A percentile compares a stretch with the other conserved stretches of the same genome.
These are phyloP conservation scores for Ajuga reptans DNA, from an alignment of 305 asterid genomes.

Conservation along the genomic window DNA sequence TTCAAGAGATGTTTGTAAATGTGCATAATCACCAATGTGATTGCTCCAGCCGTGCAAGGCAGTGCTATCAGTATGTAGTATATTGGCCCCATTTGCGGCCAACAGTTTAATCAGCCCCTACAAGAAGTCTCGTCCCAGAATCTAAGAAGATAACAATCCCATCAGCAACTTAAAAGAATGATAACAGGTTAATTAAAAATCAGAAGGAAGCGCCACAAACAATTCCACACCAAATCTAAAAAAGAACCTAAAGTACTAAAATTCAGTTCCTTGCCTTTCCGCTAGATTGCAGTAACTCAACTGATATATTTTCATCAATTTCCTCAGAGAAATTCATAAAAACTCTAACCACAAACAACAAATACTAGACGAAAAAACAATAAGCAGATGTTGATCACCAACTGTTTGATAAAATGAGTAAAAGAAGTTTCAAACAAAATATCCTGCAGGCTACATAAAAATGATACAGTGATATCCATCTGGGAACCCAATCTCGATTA, in stretches of 20 bases:
- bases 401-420: slow-evolving; percentile 13
- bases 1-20: slow-evolving; percentile 80
- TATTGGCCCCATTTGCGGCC: slow-evolving; percentile 61
- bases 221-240: background rate
- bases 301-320: background rate
- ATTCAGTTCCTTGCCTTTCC: slow-evolving; percentile 10
- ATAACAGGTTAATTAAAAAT: background rate
- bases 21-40: slow-evolving; percentile 60
- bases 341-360: slow-evolving; percentile 17
- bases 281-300: slow-evolving; percentile 18
- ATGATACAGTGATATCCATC: no score
- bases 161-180: slow-evolving; percentile 14
- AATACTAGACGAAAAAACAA: slow-evolving; percentile 1
- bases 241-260: slow-evolving; percentile 24
- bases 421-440: slow-evolving; percentile 14
- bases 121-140: slow-evolving; percentile 14
- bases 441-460: slow-evolving; percentile 10
- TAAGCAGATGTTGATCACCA: background rate
- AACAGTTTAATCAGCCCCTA: slow-evolving; percentile 22
- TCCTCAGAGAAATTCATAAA: background rate
- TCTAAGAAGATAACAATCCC: slow-evolving; percentile 18
- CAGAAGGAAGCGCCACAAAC: background rate
- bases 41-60: slow-evolving; percentile 80
- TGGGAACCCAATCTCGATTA: no score
- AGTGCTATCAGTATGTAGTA: slow-evolving; percentile 66